phyloP scores from a whole-genome alignment of 2,329 filamentous ascomycete species.

The Zymoseptoria ardabiliae region DNA sequence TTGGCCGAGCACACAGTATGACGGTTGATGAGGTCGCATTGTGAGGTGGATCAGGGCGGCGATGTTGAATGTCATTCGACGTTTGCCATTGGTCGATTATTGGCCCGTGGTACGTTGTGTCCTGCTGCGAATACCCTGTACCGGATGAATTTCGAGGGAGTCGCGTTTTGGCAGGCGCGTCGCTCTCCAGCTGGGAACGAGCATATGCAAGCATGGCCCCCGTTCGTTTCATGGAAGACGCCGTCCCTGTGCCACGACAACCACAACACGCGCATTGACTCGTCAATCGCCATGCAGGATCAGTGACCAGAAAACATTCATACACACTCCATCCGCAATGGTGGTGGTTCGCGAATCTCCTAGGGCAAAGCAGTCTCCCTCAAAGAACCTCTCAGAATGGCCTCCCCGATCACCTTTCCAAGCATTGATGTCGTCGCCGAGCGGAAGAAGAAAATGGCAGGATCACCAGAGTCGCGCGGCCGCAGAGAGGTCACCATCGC shows the following conservation, averaged over 20 bases:
- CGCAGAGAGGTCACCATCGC: conserved; percentile 40
- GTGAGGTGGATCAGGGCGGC: background rate
- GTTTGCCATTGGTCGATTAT: background rate
- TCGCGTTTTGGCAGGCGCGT: background rate
- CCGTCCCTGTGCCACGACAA: background rate
- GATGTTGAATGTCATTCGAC: background rate
- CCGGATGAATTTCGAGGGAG: background rate
- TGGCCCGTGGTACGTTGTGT: background rate
- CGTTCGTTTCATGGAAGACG: background rate
- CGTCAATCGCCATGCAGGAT: background rate
- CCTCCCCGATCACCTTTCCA: conserved; percentile 57
- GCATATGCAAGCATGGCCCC: background rate
- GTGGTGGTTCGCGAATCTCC: conserved; percentile 45
- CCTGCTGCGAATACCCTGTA: background rate
- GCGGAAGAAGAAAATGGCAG: conserved; percentile 68
- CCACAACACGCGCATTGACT: background rate
- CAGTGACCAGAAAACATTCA: background rate
- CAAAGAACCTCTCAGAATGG: conserved; percentile 44
- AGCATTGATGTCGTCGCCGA: conserved; percentile 61
- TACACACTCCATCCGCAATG: conserved; percentile 9
- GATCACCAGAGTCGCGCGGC: conserved; percentile 52
- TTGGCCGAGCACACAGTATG: background rate
- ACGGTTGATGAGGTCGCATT: no score
- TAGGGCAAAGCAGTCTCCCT: conserved; percentile 37
- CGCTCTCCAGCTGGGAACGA: background rate